Base-by-base conservation (phyloP, 192 early-diverging fungal genomes). In the Linnemannia exigua region DNA sequence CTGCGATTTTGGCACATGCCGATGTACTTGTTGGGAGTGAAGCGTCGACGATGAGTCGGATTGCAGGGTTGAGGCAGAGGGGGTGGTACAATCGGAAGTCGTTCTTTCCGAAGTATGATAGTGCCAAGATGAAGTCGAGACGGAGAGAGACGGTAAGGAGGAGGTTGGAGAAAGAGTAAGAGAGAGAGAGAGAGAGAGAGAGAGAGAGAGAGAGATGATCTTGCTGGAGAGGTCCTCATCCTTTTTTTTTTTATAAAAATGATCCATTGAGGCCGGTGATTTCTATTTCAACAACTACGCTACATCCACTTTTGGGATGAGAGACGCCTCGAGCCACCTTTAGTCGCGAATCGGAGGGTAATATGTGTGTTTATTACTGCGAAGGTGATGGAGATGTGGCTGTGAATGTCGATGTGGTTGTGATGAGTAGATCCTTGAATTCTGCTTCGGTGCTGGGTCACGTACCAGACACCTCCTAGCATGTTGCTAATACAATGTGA, bases 1-100 rank as follows among this genome's bases (percentile, higher is more conserved):
- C 78, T 33, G 78, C 78, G n/a, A 73, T 86, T 35, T 51, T 86
- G 52, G 84, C 79, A 7, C 77, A 80, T 66, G 84, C 84, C n/a
- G 84, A 86, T 54, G 73, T 75, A 20, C 79, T 85, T 19, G 68
- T 85, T 15, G 83, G 83, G 12, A 71, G 41, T 15, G 0, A 1
- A 0, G 25, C 3, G 19, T 79, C 77, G 22, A 85, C 83, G 25
- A 79, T 85, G 83, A 67, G 67, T 41, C 75, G 46, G 25, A 52
- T 85, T 70, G 77, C 83, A 16, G 77, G 72, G 2, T 0, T 8
- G 14, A 37, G 83, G 33, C 83, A 85, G 47, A 44, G 12, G 15
- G 22, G 52, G 22, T 85, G 83, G 83, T 85, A 85, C 35, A 17
- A 50, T 19, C 72, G 69, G 16, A 35, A 71, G 6, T 61, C 74